These are phyloP conservation scores for Haematococcus sp. DNA, from an alignment of 139 green algal species.

Conservation along the genomic window DNA sequence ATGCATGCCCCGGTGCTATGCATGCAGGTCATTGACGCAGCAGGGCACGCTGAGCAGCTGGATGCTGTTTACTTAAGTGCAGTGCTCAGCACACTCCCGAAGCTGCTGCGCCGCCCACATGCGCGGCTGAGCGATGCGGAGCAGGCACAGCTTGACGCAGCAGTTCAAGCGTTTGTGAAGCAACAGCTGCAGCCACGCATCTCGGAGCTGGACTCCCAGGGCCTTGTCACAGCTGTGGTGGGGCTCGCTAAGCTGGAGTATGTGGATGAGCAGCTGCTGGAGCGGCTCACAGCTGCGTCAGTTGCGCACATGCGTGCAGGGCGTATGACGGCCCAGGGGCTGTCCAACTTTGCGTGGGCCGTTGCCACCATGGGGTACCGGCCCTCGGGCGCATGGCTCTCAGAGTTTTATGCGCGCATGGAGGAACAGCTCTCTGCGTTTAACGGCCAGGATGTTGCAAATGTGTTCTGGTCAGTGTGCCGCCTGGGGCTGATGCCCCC, in stretches of 20 bases:
- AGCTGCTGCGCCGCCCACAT: slow-evolving; percentile 4
- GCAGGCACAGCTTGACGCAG: not conserved
- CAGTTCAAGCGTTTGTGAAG: not conserved
- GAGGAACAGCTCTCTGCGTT: slow-evolving; percentile 25
- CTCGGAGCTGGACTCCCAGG: not conserved
- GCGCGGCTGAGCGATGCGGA: not conserved
- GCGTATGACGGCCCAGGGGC: slow-evolving; percentile 9
- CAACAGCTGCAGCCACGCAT: not conserved
- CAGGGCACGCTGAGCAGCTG: slow-evolving; percentile 3
- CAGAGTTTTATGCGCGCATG: slow-evolving; percentile 11
- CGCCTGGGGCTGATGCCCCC: slow-evolving; percentile 39
- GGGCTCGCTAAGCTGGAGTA: slow-evolving; percentile 5
- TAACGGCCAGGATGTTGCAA: slow-evolving; percentile 24
- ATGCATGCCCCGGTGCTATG: no score
- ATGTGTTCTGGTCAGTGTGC: slow-evolving; percentile 30
- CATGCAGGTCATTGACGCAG: no score
- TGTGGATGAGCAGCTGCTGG: not conserved
- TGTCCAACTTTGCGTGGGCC: slow-evolving; percentile 41
- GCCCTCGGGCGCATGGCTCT: slow-evolving; percentile 39
- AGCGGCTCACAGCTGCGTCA: not conserved
- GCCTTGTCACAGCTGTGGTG: slow-evolving; percentile 19
- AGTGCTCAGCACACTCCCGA: slow-evolving; percentile 13
- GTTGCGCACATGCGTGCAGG: slow-evolving; percentile 7
- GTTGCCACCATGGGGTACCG: slow-evolving; percentile 27
- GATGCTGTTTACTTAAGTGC: slow-evolving; percentile 23